Base-by-base conservation (phyloP, 257 asterid genomes). In the Solanum habrochaites region DNA sequence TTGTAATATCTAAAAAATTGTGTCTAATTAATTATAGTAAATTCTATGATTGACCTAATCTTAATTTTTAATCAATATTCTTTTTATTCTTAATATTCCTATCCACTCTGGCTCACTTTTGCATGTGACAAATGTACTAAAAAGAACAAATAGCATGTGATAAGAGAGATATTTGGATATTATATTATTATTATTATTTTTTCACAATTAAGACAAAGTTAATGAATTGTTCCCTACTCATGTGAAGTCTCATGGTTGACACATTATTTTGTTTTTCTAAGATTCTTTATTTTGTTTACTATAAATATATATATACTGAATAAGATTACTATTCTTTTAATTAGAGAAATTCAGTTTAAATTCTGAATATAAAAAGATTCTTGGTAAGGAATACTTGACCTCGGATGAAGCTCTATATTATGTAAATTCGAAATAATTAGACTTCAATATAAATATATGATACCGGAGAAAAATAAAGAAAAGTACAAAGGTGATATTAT, bases 81-180 rank as follows among this genome's bases (percentile, higher is more conserved):
- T 78, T 75, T 75, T 77, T 15, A 45, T 80, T 80, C 67, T 71
- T 72, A 70, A 83, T 83, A 85, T 85, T 85, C 67, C 49, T 47
- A 70, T 43, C 85, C 85, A 21, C 70, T 83, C 56, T 31, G 72
- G 47, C 83, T 74, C 8, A n/a, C 73, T 39, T 73, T 56, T 25
- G 83, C 88, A 73, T 86, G 88, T 86, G 88, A 86, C 45, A 37
- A 58, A 56, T 69, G 88, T 86, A 47, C 84, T 8, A 72, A 29
- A 71, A 72, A 85, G 35, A 75, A 83, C 86, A 88, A 75, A 64
- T 42, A 32, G 47, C 90, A 71, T 87, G 90, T 81, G 82, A 88
- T 10, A 9, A 39, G 47, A 39, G 45, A 88, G 86, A 31, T 67
- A 32, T 15, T 52, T 35, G 58, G 32, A 42, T 56, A 81, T 69